Percentiles rank a stretch among this genome's conserved stretches.
Evolutionary conservation across 2,329 filamentous ascomycete genomes (phyloP).

Genomic region (Thelonectria olida): DNA sequence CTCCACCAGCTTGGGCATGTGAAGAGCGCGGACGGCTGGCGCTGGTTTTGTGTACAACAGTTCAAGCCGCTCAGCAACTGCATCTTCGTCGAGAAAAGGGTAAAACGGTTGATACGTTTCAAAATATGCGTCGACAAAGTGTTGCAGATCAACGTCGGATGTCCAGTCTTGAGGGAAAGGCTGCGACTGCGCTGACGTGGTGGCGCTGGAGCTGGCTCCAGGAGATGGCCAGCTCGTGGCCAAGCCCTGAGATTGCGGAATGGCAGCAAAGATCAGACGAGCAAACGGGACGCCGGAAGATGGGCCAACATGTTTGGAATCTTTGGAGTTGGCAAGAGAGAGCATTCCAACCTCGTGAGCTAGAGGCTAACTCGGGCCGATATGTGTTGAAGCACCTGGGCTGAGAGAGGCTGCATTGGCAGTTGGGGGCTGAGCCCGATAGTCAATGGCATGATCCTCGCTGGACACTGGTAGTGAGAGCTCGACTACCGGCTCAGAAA

Average conservation of each 20-base stretch:
- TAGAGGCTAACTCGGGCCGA: constrained; percentile 18
- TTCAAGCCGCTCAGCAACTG: constrained; percentile 9
- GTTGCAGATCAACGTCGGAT: constrained; percentile 24
- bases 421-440: not conserved
- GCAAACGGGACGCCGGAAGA: constrained; percentile 27
- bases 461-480: no score
- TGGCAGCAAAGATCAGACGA: constrained; percentile 24
- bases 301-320: constrained; percentile 27
- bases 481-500: no score
- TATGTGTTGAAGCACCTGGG: constrained; percentile 17
- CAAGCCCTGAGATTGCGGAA: constrained; percentile 25
- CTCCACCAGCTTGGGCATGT: constrained; percentile 17
- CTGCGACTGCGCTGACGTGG: not conserved
- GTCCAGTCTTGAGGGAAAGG: constrained; percentile 23
- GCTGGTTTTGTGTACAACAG: constrained; percentile 14
- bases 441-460: no score
- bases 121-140: constrained; percentile 29
- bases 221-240: constrained; percentile 19
- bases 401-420: constrained; percentile 4
- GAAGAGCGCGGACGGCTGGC: not conserved
- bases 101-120: constrained; percentile 27
- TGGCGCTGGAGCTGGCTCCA: not conserved
- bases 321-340: constrained; percentile 26
- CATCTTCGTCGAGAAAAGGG: constrained; percentile 26
- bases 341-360: constrained; percentile 26